These are phyloP conservation scores for Penicillium ucsense DNA, from an alignment of 495 filamentous ascomycete genomes.

Conservation along the genomic window DNA sequence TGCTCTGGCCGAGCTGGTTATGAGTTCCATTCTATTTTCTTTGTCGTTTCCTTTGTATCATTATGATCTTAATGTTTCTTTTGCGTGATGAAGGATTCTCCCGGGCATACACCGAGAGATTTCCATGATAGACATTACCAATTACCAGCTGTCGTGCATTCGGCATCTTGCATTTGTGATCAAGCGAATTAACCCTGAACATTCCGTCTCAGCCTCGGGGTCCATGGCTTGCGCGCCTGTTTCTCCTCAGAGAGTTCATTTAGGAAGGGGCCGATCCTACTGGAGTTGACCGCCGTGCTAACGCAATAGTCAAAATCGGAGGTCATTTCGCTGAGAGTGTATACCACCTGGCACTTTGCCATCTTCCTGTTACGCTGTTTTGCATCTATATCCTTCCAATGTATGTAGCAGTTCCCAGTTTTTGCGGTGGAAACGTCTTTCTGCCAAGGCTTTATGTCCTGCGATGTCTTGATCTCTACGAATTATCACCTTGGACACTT, in stretches of 20 bases:
- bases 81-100: conserved; percentile 1
- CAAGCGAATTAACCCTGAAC: too few relatives aligned
- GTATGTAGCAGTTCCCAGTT: not conserved
- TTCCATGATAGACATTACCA: conserved; percentile 11
- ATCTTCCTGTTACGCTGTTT: conserved; percentile 2
- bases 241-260: too few relatives aligned
- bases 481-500: too few relatives aligned
- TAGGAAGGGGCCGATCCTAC: too few relatives aligned
- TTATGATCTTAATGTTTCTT: conserved; percentile 15
- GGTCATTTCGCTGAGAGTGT: conserved; percentile 2
- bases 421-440: conserved; percentile 5
- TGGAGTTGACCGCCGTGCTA: too few relatives aligned
- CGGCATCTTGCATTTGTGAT: conserved; percentile 20
- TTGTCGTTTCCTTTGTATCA: conserved; percentile 20
- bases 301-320: too few relatives aligned
- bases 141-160: conserved; percentile 3
- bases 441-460: conserved; percentile 5
- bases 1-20: too few relatives aligned
- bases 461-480: conserved; percentile 13
- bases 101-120: not conserved
- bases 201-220: not conserved
- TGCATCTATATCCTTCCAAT: not conserved
- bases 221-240: too few relatives aligned
- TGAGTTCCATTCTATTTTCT: conserved; percentile 2
- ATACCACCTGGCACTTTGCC: conserved; percentile 9